phyloP scores from a whole-genome alignment of 2,329 filamentous ascomycete species.

The Leptoxyphium fumago region DNA sequence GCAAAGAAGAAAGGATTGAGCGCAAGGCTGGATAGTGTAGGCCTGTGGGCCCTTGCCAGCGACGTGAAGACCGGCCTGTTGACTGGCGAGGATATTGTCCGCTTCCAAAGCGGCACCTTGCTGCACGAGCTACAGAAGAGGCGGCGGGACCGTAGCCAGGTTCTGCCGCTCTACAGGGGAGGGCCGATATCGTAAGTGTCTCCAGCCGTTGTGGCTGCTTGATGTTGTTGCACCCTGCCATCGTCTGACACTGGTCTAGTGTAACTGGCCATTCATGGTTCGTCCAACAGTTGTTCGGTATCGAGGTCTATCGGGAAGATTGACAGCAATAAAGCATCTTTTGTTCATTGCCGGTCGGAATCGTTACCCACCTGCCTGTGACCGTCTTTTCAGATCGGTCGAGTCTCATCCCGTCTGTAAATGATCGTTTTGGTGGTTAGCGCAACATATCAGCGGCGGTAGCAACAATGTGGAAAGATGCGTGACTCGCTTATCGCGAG shows the following conservation, averaged over 20 bases:
- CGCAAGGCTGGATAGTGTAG: conserved; percentile 16
- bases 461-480: too few species aligned
- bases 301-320: conserved; percentile 17
- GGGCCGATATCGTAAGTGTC: conserved; percentile 17
- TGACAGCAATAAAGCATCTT: neutral
- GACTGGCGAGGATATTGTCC: conserved; percentile 17
- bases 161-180: conserved; percentile 22
- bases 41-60: conserved; percentile 20
- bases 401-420: too few species aligned
- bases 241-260: conserved; percentile 1
- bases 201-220: neutral
- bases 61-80: conserved; percentile 17
- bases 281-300: conserved; percentile 18
- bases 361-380: too few species aligned
- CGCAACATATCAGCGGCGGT: too few species aligned
- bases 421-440: too few species aligned
- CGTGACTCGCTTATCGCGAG: too few species aligned
- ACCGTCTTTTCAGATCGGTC: too few species aligned
- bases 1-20: conserved; percentile 9
- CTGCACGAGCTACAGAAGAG: conserved; percentile 15
- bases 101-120: conserved; percentile 18
- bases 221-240: neutral
- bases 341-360: too few species aligned
- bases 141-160: conserved; percentile 17
- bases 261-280: conserved; percentile 20